A percentile compares a stretch with the other conserved stretches of the same genome.
These are phyloP conservation scores for Eucalyptus lansdowneana DNA, from an alignment of 345 rosid species.

Conservation along the genomic window DNA sequence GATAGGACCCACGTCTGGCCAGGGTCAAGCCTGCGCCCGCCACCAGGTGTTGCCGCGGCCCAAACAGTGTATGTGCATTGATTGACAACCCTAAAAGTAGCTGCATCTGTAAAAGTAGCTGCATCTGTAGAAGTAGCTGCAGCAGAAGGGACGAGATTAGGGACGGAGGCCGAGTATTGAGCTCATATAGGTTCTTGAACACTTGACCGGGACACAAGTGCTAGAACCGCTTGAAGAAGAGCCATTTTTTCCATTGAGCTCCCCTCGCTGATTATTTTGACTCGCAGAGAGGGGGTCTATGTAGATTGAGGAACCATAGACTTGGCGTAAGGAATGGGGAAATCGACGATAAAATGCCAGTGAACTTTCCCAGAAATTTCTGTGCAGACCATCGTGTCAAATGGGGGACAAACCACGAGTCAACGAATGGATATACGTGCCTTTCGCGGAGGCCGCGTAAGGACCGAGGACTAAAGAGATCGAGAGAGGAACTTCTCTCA, in stretches of 20 bases:
- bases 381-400: not conserved
- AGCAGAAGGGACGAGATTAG: not conserved
- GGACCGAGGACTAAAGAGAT: not conserved
- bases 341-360: not conserved
- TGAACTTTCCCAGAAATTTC: not conserved
- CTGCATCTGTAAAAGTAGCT: not conserved
- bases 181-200: not conserved
- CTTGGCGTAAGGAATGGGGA: not conserved
- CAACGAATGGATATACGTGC: not conserved
- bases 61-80: conserved; percentile 12
- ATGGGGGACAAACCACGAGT: not conserved
- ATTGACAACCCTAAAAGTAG: not conserved
- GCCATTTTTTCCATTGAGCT: not conserved
- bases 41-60: conserved; percentile 13
- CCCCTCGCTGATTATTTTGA: not conserved
- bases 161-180: not conserved
- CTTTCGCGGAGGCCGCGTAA: not conserved
- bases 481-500: not conserved
- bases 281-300: not conserved
- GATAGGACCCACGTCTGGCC: not conserved
- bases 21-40: conserved; percentile 3
- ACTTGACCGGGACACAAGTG: not conserved
- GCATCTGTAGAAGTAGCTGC: not conserved
- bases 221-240: not conserved
- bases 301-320: not conserved